These are phyloP conservation scores for Amphibolis antarctica DNA, from an alignment of 106 monocot species.

Conservation along the genomic window DNA sequence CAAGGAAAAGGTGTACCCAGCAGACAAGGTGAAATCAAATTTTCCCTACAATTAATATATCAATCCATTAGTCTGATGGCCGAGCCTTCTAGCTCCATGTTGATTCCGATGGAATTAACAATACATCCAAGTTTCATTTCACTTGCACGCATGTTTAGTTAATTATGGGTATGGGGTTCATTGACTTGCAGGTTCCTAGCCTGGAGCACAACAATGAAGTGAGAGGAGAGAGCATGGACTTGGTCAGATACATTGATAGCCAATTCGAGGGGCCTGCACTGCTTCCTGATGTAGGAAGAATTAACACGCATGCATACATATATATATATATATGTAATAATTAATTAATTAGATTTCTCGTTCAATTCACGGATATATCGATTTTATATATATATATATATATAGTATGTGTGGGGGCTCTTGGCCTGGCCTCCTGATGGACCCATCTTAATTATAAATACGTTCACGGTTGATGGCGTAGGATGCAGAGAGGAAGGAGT, in stretches of 20 bases:
- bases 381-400: too few relatives aligned
- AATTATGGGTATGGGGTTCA: too few relatives aligned
- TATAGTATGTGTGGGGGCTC: too few relatives aligned
- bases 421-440: background rate
- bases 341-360: too few relatives aligned
- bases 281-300: constrained; percentile 18
- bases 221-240: constrained; percentile 27
- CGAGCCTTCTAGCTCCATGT: too few relatives aligned
- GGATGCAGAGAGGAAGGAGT: constrained; percentile 56
- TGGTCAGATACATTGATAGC: constrained; percentile 28
- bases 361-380: too few relatives aligned
- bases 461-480: too few relatives aligned
- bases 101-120: too few relatives aligned
- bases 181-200: constrained; percentile 16
- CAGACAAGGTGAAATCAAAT: constrained; percentile 46
- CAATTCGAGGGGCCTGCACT: constrained; percentile 29
- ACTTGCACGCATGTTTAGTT: too few relatives aligned
- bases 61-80: background rate
- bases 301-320: background rate
- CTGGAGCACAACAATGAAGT: constrained; percentile 35
- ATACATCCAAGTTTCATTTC: too few relatives aligned
- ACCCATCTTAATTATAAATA: background rate
- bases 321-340: too few relatives aligned
- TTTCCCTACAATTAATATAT: background rate
- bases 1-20: constrained; percentile 81